Evolutionary conservation across 768 basidiomycete genomes (phyloP), one percentile per base, ranked within the genome.

Genomic region (Kwoniella bestiolae): DNA sequence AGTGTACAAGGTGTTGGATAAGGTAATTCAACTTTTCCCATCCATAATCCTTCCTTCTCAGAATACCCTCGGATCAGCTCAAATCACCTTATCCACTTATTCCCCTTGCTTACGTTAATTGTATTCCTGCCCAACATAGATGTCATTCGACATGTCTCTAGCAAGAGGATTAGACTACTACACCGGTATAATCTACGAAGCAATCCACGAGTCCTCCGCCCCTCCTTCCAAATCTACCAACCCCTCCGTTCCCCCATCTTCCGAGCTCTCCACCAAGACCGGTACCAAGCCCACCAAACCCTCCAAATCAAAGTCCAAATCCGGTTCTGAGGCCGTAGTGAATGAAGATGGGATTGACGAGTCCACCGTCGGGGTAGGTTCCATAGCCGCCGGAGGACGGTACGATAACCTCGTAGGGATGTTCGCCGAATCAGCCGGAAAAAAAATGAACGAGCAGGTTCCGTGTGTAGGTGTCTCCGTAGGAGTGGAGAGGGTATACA

Each of bases 101-200:
- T 66, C 55, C 61, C 3, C 25, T 45, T 5, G n/a, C n/a, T n/a
- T n/a, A n/a, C n/a, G n/a, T n/a, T n/a, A n/a, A n/a, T n/a, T n/a
- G n/a, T 14, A 9, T 14, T 50, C n/a, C n/a, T n/a, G n/a, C 52
- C 26, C 7, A 7, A 23, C 31, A 47, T 8, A 94, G 91, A 86
- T 99, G 74, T 94, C 92, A 2, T 97, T 99, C 77, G 95, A 99
- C 81, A 86, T 98, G 69, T 96, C 94, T 2, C 87, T 99, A 14
- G 95, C 95, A n/a, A 90, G 95, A 32, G 95, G 95, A 41, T 86
- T 98, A 23, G 96, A 98, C 81, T 98, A 99, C 82, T 98, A 99
- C 82, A 99, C 95, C 1, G 96, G 96, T 18, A 89, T 99, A 74
- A 98, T 98, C 79, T 98, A 95, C 82, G 95, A 99, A 82, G 96